Percentiles rank a stretch among this genome's conserved stretches.
Evolutionary conservation across 768 basidiomycete species (phyloP).

Genomic region (Xerocomus brunneocitrinus): DNA sequence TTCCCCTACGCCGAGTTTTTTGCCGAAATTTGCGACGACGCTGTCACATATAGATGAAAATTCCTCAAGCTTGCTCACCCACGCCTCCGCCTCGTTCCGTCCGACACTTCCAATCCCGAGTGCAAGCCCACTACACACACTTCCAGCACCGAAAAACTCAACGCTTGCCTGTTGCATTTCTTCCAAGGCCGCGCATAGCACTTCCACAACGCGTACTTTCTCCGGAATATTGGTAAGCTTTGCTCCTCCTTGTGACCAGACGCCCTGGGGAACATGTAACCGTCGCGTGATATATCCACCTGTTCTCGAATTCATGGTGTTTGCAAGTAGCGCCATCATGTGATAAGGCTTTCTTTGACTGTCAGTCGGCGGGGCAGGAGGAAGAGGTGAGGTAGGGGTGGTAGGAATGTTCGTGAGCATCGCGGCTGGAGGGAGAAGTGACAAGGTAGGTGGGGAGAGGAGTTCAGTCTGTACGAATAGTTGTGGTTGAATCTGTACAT

Average conservation of each 20-base stretch:
- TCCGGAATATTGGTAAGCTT: conserved; percentile 78
- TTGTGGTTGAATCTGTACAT: conserved; percentile 45
- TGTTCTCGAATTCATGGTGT: conserved; percentile 71
- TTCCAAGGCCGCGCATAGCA: conserved; percentile 73
- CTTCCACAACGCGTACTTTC: conserved; percentile 81
- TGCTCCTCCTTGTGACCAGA: conserved; percentile 89
- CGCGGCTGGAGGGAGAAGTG: conserved; percentile 43
- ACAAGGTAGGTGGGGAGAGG: conserved; percentile 34
- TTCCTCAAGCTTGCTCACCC: conserved; percentile 75
- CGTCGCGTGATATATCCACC: conserved; percentile 88
- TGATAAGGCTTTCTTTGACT: conserved; percentile 82
- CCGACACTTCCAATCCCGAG: conserved; percentile 74
- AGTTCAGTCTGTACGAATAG: conserved; percentile 51
- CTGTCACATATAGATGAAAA: conserved; percentile 76
- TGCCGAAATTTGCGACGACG: conserved; percentile 76
- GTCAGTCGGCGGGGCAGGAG: conserved; percentile 66
- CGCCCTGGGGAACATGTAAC: conserved; percentile 82
- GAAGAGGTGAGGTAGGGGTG: conserved; percentile 75
- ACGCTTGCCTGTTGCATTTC: conserved; percentile 69
- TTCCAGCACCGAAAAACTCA: conserved; percentile 74
- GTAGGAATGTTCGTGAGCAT: conserved; percentile 58
- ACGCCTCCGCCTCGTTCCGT: conserved; percentile 72
- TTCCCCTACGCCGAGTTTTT: conserved; percentile 86
- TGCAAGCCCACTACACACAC: conserved; percentile 68
- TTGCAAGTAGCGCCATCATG: conserved; percentile 77